Base-by-base conservation (phyloP, 2,329 filamentous ascomycete genomes). In the Colletotrichum sp. region DNA sequence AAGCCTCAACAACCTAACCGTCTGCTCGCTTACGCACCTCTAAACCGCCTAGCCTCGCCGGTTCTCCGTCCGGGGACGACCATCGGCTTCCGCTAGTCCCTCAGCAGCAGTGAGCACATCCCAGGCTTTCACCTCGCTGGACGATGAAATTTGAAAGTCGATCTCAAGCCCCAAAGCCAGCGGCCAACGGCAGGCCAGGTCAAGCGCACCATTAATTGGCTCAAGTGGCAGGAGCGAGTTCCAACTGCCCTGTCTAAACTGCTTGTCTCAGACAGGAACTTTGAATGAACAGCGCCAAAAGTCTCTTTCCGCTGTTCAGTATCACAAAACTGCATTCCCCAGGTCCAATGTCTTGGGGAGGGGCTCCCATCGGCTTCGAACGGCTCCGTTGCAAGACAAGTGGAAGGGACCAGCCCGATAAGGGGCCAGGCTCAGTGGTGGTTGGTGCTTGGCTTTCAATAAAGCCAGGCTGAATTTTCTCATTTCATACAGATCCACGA, bases 1-100 rank as follows among this genome's bases (percentile, higher is more conserved):
- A 72, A 75, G 73, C 73, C 73, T 75, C 73, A 75, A 75, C 73
- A 75, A 75, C 72, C 73, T 73, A 69, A 73, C 70, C 70, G 70
- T 73, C 18, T 58, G 15, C 73, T 75, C 73, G 73, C 73, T 75
- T 75, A 73, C 34, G 64, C 73, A 52, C 64, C 73, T 75, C 73
- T 69, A 73, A 75, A 75, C 58, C 58, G 73, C 70, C 70, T 73
- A 75, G 73, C 70, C 64, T 73, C 70, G 73, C 70, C 64, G 73
- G 36, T 68, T 73, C 73, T 69, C 73, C 64, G 73, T 73, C 73
- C 64, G 70, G 73, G 73, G 70, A 73, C 64, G 48, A 66, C 70
- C 64, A 68, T 69, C 70, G 65, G 56, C 56, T 73, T 65, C 64
- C 43, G 73, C 56, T 73, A 73, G 58, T 38, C 58, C 64, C 60